Evolutionary conservation across 192 early-diverging fungal genomes (phyloP).

Genomic region (Phlyctochytrium arcticum): DNA sequence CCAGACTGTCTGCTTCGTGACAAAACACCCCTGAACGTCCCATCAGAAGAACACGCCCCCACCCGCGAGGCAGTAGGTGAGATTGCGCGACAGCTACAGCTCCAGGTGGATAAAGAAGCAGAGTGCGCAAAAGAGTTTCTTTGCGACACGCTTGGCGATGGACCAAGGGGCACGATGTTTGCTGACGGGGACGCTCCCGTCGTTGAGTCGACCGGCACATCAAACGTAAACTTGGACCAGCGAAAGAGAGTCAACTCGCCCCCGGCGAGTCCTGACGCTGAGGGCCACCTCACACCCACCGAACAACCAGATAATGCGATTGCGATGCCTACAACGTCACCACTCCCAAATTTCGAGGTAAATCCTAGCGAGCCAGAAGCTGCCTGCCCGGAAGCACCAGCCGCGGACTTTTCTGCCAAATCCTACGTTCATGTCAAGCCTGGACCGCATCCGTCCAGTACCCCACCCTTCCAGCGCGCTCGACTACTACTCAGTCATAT

Average conservation of each 20-base stretch:
- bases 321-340: neutral
- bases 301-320: neutral
- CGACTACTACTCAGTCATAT: conserved; percentile 73
- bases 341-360: neutral
- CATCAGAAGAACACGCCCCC: conserved; percentile 38
- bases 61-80: conserved; percentile 34
- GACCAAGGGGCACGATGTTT: neutral
- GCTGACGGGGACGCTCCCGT: neutral
- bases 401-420: neutral
- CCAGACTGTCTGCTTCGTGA: conserved; percentile 53
- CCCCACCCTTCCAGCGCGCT: conserved; percentile 53
- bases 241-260: too few species aligned
- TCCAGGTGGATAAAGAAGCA: neutral
- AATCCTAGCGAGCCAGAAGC: neutral
- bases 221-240: too few species aligned
- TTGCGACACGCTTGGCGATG: neutral
- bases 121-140: neutral
- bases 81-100: neutral
- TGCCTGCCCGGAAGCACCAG: neutral
- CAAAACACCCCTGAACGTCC: conserved; percentile 21
- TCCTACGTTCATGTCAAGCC: conserved; percentile 16
- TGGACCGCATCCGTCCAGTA: neutral
- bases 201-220: neutral
- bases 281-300: neutral
- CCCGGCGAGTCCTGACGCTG: conserved; percentile 1